A percentile compares a stretch with the other conserved stretches of the same genome.
phyloP scores from a whole-genome alignment of 179 eudicot species.

The Patellifolia procumbens region DNA sequence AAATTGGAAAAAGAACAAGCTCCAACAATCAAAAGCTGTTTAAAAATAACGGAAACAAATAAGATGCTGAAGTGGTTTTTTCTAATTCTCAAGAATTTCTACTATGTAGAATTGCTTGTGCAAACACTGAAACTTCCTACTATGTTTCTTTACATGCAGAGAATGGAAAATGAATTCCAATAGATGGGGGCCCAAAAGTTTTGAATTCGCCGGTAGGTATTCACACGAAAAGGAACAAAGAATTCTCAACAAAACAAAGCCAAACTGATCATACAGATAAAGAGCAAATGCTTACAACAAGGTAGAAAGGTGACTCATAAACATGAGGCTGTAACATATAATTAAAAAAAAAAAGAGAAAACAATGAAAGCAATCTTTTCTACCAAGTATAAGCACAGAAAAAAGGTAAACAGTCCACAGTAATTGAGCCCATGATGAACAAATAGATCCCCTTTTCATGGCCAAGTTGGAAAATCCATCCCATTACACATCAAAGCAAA shows the following conservation, averaged over 20 bases:
- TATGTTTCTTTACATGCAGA: not conserved
- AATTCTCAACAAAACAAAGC: not conserved
- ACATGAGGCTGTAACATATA: too few species aligned
- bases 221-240: too few species aligned
- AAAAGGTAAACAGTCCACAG: not conserved
- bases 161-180: not conserved
- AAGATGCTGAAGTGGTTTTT: not conserved
- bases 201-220: too few species aligned
- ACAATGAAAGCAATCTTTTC: not conserved
- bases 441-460: not conserved
- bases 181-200: not conserved
- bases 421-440: too few species aligned
- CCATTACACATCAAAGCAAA: not conserved
- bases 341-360: not conserved
- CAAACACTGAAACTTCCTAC: not conserved
- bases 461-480: not conserved
- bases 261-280: not conserved
- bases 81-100: not conserved
- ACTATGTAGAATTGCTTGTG: not conserved
- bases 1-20: not conserved
- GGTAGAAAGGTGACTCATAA: not conserved
- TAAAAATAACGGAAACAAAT: not conserved
- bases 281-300: not conserved
- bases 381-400: not conserved
- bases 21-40: too few species aligned